phyloP scores from a whole-genome alignment of 139 green algal species.

The Chlorella vulgaris region DNA sequence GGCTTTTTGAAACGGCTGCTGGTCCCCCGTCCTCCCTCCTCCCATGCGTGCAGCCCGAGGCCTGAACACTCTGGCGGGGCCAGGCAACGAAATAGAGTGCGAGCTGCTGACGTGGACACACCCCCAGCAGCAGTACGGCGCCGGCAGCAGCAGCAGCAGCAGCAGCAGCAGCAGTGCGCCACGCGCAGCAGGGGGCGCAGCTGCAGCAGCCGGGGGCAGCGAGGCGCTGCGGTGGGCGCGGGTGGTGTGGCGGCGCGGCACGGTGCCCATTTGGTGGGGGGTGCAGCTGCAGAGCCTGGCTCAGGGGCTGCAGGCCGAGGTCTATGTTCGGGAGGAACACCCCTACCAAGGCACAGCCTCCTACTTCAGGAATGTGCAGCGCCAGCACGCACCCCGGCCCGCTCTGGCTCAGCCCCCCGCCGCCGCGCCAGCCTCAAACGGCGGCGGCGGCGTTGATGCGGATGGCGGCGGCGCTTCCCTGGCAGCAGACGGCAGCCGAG shows the following conservation, averaged over 20 bases:
- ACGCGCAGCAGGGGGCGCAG: not conserved
- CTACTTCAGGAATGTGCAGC: constrained; percentile 83
- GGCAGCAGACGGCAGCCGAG: too few species aligned
- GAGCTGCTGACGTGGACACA: constrained; percentile 88
- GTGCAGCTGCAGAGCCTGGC: constrained; percentile 62
- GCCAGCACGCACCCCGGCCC: constrained; percentile 59
- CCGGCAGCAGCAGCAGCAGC: not conserved
- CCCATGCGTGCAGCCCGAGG: constrained; percentile 65
- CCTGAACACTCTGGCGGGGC: constrained; percentile 84
- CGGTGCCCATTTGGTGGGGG: constrained; percentile 79
- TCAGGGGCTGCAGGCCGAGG: constrained; percentile 60
- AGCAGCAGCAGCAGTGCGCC: too few species aligned
- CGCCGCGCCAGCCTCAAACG: not conserved
- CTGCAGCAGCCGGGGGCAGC: not conserved
- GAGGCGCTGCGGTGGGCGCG: constrained; percentile 63
- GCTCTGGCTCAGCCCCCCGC: not conserved
- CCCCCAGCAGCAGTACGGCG: not conserved
- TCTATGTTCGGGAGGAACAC: constrained; percentile 76
- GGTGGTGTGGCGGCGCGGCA: constrained; percentile 86
- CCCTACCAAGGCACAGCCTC: constrained; percentile 83
- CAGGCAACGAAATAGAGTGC: constrained; percentile 98
- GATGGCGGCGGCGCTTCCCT: too few species aligned
- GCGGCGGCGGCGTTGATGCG: not conserved
- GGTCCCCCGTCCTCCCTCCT: not conserved
- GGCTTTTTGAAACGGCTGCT: too few species aligned